Evolutionary conservation across 139 green algal genomes (phyloP).

Genomic region (Coelastrella sp.): DNA sequence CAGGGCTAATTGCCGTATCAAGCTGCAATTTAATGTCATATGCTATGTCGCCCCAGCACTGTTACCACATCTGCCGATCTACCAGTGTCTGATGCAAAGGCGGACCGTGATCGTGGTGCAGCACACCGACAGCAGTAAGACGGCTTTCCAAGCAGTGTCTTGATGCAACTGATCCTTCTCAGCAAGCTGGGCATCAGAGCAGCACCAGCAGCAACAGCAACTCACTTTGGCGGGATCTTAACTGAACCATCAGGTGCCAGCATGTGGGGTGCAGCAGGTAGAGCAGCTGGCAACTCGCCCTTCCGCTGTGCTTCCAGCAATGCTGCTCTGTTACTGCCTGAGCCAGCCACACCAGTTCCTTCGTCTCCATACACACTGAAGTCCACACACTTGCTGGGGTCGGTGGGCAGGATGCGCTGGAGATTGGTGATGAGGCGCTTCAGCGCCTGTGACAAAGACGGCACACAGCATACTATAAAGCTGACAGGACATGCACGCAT

Average conservation of each 20-base stretch:
- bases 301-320: slow-evolving; percentile 32
- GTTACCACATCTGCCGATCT: no score
- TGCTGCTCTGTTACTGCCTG: slow-evolving; percentile 24
- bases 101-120: no score
- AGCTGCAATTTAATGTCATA: no score
- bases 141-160: neutral
- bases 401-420: slow-evolving; percentile 88
- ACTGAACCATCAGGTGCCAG: slow-evolving; percentile 62
- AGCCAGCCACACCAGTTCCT: slow-evolving; percentile 23
- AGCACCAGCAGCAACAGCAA: neutral
- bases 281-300: slow-evolving; percentile 35
- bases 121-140: no score
- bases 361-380: slow-evolving; percentile 64
- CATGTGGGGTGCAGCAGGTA: slow-evolving; percentile 39
- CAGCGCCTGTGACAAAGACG: no score
- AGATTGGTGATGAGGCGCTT: slow-evolving; percentile 92
- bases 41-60: no score
- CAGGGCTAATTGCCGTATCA: no score
- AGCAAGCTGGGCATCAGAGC: neutral
- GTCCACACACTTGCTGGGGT: slow-evolving; percentile 87
- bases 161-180: neutral
- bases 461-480: no score
- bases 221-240: slow-evolving; percentile 60
- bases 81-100: no score
- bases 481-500: no score